Evolutionary conservation across 2,329 filamentous ascomycete species (phyloP).

Genomic region (Aureobasidium sp.): DNA sequence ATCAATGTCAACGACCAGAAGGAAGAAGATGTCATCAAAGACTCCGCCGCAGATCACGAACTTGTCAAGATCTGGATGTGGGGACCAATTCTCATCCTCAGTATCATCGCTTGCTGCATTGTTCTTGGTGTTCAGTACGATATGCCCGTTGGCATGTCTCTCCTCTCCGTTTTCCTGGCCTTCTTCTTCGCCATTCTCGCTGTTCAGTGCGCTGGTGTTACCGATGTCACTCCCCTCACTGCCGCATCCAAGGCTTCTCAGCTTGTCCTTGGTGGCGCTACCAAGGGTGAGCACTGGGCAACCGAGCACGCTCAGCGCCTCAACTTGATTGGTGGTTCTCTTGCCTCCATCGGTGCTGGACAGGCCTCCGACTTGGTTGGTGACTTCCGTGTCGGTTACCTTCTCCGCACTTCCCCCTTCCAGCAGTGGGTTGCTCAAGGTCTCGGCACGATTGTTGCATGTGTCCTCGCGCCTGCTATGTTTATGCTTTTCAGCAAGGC

Average conservation of each 20-base stretch:
- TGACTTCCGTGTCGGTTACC: constrained; percentile 61
- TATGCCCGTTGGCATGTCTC: constrained; percentile 48
- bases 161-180: constrained; percentile 48
- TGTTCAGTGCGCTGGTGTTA: constrained; percentile 48
- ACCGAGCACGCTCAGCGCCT: constrained; percentile 49
- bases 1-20: constrained; percentile 14
- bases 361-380: constrained; percentile 44
- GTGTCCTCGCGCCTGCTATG: constrained; percentile 58
- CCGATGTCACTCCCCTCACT: constrained; percentile 54
- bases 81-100: constrained; percentile 38
- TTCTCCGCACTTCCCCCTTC: constrained; percentile 55
- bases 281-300: constrained; percentile 44
- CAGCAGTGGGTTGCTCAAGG: constrained; percentile 60
- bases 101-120: constrained; percentile 43
- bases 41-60: constrained; percentile 39
- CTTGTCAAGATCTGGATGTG: constrained; percentile 48
- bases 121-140: constrained; percentile 47
- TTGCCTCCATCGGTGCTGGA: constrained; percentile 32
- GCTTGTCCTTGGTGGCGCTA: constrained; percentile 58
- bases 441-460: constrained; percentile 53
- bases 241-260: constrained; percentile 61
- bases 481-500: constrained; percentile 61
- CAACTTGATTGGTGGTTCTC: constrained; percentile 56
- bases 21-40: constrained; percentile 38
- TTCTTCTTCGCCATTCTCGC: constrained; percentile 56